Evolutionary conservation across 768 basidiomycete species (phyloP), one percentile per base, ranked within the genome.

Genomic region (Naematelia encephala): DNA sequence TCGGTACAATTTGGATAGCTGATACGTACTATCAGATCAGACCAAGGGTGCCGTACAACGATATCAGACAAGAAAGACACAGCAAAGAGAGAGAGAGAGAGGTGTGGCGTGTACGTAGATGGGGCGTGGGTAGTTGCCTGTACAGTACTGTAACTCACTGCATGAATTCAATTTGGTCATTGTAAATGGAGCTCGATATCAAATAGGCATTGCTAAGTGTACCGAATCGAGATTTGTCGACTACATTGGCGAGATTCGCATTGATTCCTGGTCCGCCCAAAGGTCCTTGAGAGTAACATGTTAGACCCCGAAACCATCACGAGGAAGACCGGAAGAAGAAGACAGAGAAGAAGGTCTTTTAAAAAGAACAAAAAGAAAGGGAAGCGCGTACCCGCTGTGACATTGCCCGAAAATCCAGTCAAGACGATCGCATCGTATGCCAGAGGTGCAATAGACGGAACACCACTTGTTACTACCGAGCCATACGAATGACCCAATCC

Each of bases 401-500:
- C 52, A 44, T 70, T 70, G 48, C 34, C 51, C 25, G 68, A 52
- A 56, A 66, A 72, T 14, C 70, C 70, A 10, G 70, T 72, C 2
- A 72, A 56, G 54, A 72, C 56, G 25, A 62, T 42, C 13, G 56
- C 59, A 25, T 66, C 61, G 28, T 62, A 56, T 4, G 58, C 28
- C 10, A 50, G 49, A 21, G 64, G 64, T 10, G 60, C 57, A 28
- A 54, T 49, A 5, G 61, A 47, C 4, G 64, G 57, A 19, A 51
- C 57, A 16, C 64, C 64, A 10, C 42, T 21, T 4, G 56, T 19
- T 25, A 62, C 34, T 23, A 29, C 45, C 4, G 64, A 66, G 25
- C 64, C 64, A 54, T 59, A 66, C 11, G 64, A 70, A 52, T 70
- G 68, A 16, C 68, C 68, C 4, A 70, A 51, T 48, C 63, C 68